A percentile compares a stretch with the other conserved stretches of the same genome.
Conservation (phyloP, 192 early-diverging fungal genomes). For the Coemansia sp. region DNA sequence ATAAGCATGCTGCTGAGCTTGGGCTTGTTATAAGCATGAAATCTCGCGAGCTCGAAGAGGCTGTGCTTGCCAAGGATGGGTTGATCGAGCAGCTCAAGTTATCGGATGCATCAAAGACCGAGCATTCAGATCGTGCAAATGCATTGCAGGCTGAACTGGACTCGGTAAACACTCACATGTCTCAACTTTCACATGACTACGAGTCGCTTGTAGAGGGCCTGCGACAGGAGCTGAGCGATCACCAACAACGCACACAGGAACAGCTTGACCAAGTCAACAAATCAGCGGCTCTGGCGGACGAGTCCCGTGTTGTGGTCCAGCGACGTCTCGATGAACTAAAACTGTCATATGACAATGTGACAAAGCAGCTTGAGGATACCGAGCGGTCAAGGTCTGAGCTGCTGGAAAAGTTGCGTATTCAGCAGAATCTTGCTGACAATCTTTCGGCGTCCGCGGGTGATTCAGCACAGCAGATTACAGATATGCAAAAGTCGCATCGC, state of each 20-base stretch:
- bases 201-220: not conserved
- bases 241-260: not conserved
- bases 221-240: not conserved
- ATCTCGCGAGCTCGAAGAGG: not conserved
- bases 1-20: not conserved
- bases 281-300: not conserved
- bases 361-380: not conserved
- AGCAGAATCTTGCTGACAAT: constrained; percentile 3
- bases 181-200: not conserved
- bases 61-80: not conserved
- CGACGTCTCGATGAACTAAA: constrained; percentile 13
- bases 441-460: not conserved
- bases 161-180: not conserved
- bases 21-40: not conserved
- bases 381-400: not conserved
- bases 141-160: not conserved
- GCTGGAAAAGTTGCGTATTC: not conserved
- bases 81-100: not conserved
- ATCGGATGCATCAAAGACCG: not conserved
- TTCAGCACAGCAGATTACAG: not conserved
- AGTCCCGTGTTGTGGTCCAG: constrained; percentile 1
- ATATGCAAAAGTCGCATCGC: constrained; percentile 5
- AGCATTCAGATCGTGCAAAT: not conserved
- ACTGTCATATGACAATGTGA: not conserved
- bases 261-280: not conserved